phyloP scores from a whole-genome alignment of 257 asterid genomes.

The Pogostemon cablin region DNA sequence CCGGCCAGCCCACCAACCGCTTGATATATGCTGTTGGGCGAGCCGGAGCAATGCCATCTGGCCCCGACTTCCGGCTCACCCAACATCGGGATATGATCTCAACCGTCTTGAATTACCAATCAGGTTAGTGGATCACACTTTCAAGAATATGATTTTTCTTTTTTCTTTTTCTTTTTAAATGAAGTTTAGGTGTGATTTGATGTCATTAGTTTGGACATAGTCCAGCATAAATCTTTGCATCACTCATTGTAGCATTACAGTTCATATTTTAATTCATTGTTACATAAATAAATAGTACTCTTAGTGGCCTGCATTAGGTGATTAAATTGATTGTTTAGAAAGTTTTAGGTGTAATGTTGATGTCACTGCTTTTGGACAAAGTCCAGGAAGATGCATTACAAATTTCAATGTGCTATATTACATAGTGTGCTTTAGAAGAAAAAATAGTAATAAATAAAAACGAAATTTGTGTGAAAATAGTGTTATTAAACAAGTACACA shows the following conservation, averaged over 20 bases:
- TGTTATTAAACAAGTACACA: neutral
- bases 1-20: slow-evolving; percentile 44
- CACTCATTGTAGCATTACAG: too few species aligned
- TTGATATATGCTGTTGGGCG: slow-evolving; percentile 74
- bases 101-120: slow-evolving; percentile 54
- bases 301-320: neutral
- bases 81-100: slow-evolving; percentile 51
- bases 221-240: neutral
- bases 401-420: too few species aligned
- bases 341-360: too few species aligned
- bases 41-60: slow-evolving; percentile 41
- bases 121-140: slow-evolving; percentile 54
- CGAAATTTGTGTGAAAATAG: neutral
- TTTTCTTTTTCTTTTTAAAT: neutral
- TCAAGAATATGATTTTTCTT: neutral
- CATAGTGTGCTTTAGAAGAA: too few species aligned
- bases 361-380: too few species aligned
- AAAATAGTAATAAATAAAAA: too few species aligned
- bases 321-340: neutral
- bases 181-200: neutral
- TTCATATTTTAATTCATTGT: too few species aligned
- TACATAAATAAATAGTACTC: too few species aligned
- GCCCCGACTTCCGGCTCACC: slow-evolving; percentile 36
- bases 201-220: neutral
- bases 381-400: too few species aligned